Evolutionary conservation across 164 flowering plant genomes (phyloP).

Genomic region (Vitis cinerea): DNA sequence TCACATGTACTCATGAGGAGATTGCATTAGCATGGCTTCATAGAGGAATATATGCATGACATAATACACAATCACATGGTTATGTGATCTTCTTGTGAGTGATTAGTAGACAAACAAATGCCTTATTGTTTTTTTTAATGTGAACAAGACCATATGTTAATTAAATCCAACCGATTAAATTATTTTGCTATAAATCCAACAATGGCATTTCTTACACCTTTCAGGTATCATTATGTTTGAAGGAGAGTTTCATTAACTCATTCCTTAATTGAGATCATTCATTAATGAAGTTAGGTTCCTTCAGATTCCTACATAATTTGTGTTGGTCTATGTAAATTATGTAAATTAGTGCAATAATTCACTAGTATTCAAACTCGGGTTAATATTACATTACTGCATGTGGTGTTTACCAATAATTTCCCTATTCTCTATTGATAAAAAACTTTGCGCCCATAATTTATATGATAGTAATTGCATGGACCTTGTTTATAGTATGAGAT

Average conservation of each 20-base stretch:
- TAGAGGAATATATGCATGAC: background rate
- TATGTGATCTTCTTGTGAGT: too few relatives aligned
- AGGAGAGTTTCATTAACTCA: constrained; percentile 96
- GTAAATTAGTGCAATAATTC: background rate
- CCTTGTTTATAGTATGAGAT: too few relatives aligned
- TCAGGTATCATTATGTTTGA: constrained; percentile 94
- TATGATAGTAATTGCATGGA: too few relatives aligned
- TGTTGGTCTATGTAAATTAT: background rate
- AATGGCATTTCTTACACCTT: constrained; percentile 7
- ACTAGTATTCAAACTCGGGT: too few relatives aligned
- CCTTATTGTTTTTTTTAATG: background rate
- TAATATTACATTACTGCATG: too few relatives aligned
- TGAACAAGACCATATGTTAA: background rate
- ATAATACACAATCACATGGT: background rate
- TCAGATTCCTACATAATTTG: background rate
- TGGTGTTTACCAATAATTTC: too few relatives aligned
- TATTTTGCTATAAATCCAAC: background rate
- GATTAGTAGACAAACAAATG: background rate
- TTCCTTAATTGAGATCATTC: constrained; percentile 81
- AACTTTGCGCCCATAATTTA: too few relatives aligned
- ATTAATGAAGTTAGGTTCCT: constrained; percentile 77
- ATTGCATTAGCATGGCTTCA: too few relatives aligned
- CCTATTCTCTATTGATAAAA: too few relatives aligned
- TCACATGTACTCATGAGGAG: too few relatives aligned
- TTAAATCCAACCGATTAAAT: background rate